A percentile compares a stretch with the other conserved stretches of the same genome.
Conservation (phyloP, 805 yeast species). For the Kockiozyma suomiensis region DNA sequence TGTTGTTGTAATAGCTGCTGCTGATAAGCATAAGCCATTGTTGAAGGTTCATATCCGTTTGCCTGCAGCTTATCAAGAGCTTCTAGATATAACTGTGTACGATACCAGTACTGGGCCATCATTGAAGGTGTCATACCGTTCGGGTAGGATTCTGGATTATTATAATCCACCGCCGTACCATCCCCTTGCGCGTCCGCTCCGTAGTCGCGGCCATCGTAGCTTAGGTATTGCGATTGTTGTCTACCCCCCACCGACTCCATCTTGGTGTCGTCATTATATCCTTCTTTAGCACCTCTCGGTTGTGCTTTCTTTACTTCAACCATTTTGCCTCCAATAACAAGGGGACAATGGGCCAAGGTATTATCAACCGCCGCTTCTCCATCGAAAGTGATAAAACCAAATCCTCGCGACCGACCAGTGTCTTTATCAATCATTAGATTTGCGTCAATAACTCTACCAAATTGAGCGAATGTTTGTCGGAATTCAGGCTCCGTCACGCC, state of each 20-base stretch:
- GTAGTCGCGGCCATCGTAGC: constrained; percentile 32
- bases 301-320: constrained; percentile 51
- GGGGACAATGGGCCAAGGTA: constrained; percentile 77
- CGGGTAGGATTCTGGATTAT: constrained; percentile 20
- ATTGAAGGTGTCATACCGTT: constrained; percentile 47
- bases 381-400: constrained; percentile 95
- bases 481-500: constrained; percentile 91
- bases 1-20: constrained; percentile 8
- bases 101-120: constrained; percentile 49
- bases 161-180: constrained; percentile 9
- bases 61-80: constrained; percentile 17
- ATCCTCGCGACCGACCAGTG: constrained; percentile 95
- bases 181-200: constrained; percentile 21
- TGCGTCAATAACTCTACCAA: constrained; percentile 91
- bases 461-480: constrained; percentile 79
- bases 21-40: constrained; percentile 4
- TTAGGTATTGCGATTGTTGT: constrained; percentile 4
- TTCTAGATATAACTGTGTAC: constrained; percentile 44
- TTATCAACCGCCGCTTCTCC: constrained; percentile 91
- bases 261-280: constrained; percentile 8
- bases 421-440: constrained; percentile 97
- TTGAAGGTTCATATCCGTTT: constrained; percentile 5
- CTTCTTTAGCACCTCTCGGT: constrained; percentile 40
- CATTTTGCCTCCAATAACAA: constrained; percentile 76
- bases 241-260: constrained; percentile 16